Conservation (phyloP, 2,329 filamentous ascomycete species). For the Penicillium sp. region DNA sequence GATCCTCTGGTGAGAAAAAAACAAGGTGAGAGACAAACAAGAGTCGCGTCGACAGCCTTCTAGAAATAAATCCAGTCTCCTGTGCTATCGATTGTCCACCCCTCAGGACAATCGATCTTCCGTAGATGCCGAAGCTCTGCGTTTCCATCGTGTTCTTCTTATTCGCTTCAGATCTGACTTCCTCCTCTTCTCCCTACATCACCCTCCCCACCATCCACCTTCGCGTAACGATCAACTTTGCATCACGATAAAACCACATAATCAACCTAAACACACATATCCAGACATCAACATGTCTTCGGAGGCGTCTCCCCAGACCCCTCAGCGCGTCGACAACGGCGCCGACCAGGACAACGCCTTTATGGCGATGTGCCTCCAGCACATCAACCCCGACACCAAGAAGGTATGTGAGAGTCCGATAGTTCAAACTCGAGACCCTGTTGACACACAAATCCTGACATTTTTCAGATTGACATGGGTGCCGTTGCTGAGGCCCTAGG, state of each 20-base stretch:
- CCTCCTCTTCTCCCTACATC: background rate
- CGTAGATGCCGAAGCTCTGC: no score
- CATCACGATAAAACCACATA: background rate
- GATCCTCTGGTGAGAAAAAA: background rate
- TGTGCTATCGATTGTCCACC: no score
- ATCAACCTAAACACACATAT: background rate
- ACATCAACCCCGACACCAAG: background rate
- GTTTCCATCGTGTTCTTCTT: no score
- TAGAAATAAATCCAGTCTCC: no score
- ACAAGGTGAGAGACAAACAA: no score
- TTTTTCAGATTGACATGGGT: constrained; percentile 25
- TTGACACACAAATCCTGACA: background rate
- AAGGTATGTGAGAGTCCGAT: background rate
- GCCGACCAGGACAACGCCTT: constrained; percentile 1
- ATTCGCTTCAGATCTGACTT: background rate
- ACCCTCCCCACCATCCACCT: background rate
- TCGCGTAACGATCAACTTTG: background rate
- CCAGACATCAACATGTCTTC: background rate
- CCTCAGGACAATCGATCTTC: no score
- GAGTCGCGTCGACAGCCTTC: no score
- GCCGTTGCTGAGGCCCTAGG: constrained; percentile 26
- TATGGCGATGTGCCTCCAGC: constrained; percentile 6
- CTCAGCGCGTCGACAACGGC: background rate
- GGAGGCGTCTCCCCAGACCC: background rate
- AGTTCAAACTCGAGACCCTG: background rate